Conservation (phyloP, 305 asterid genomes). For the Stenogyne calaminthoides region DNA sequence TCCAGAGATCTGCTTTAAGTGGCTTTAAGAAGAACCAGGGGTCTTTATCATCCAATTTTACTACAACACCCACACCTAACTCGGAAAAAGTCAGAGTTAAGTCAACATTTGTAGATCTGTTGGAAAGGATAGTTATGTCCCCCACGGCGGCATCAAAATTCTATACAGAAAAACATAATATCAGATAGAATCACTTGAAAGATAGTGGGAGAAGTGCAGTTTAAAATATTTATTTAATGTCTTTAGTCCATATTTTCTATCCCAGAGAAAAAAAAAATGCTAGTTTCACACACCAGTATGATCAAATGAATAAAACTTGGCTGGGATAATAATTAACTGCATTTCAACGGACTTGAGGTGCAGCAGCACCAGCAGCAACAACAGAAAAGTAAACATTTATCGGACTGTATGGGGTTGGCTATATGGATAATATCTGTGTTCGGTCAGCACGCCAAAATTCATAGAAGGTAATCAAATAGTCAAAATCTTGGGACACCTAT, state of each 20-base stretch:
- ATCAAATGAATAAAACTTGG: not conserved
- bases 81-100: conserved; percentile 49
- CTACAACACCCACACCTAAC: conserved; percentile 39
- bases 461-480: too few relatives aligned
- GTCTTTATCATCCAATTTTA: conserved; percentile 27
- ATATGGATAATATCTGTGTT: too few relatives aligned
- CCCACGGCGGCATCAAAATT: conserved; percentile 48
- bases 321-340: not conserved
- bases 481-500: too few relatives aligned
- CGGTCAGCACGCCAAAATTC: too few relatives aligned
- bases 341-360: too few relatives aligned
- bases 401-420: too few relatives aligned
- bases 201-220: not conserved
- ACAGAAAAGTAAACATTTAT: too few relatives aligned
- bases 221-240: not conserved
- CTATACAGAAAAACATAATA: conserved; percentile 28
- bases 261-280: not conserved
- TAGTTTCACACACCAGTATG: not conserved
- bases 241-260: not conserved
- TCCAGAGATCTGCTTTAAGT: conserved; percentile 41
- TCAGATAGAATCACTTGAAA: conserved; percentile 1
- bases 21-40: conserved; percentile 53
- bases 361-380: not conserved
- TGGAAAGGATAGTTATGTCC: conserved; percentile 41
- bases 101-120: conserved; percentile 43